Base-by-base conservation (phyloP, 2,329 filamentous ascomycete species). In the Aspergillus floridensis region DNA sequence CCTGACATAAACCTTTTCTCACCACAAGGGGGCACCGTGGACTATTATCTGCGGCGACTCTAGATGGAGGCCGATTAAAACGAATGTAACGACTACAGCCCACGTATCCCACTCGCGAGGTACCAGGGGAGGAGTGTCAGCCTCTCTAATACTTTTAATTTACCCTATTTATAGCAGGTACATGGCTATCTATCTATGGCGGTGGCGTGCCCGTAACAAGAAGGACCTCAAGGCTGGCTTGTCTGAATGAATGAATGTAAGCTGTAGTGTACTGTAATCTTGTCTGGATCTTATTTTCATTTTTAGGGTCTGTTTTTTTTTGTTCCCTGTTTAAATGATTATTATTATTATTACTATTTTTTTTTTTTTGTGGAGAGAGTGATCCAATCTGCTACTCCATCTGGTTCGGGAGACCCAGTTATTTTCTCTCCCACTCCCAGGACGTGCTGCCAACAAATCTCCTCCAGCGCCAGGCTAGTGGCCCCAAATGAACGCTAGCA, bases 101-200 rank as follows among this genome's bases (percentile, higher is more conserved):
- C 38, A 19, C 38, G 38, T 16, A 16, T 44, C 38, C 38, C 26
- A 29, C 26, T 44, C 38, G 6, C 38, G 38, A 44, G n/a, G 6
- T 21, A 48, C 41, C 53, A 26, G 53, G 41, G 47, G 19, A 24
- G 41, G 53, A 48, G 53, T 24, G n/a, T 44, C 53, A 29, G 26
- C 26, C 41, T 48, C 26, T 29, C 47, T 31, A 35, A 44, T 44
- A 44, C 38, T 48, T 29, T 48, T 48, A 55, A 55, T 55, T 47
- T 47, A 32, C 46, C 38, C 53, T 55, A 55, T 55, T 55, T 48
- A 55, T 55, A 55, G 53, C 41, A 48, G 53, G 44, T 55, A 46
- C 53, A 55, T 55, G 38, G 38, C 38, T 47, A 14, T 47, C 53
- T 31, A 47, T 55, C 22, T 31, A 49, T 29, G 41, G 53, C 26